phyloP scores from a whole-genome alignment of 768 basidiomycete species.

The Phaffia australis region DNA sequence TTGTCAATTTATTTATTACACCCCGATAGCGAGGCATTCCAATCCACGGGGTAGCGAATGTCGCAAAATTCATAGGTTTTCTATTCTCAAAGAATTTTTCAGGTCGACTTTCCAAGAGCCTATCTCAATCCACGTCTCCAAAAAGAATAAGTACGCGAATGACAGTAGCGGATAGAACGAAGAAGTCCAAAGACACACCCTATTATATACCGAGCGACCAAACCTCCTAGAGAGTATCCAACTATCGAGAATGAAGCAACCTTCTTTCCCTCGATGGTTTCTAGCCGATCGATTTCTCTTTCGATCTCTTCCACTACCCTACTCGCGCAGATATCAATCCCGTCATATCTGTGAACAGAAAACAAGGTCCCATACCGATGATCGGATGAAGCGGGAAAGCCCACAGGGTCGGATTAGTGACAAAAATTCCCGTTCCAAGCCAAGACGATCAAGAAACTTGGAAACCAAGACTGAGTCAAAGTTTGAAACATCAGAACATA shows the following conservation, averaged over 20 bases:
- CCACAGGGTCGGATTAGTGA: background rate
- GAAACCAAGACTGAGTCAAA: conserved; percentile 29
- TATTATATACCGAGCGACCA: conserved; percentile 66
- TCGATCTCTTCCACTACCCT: conserved; percentile 67
- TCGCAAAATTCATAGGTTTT: conserved; percentile 66
- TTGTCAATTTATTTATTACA: conserved; percentile 47
- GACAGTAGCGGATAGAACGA: background rate
- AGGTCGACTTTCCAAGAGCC: conserved; percentile 49
- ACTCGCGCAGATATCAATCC: conserved; percentile 74
- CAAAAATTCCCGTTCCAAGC: conserved; percentile 50
- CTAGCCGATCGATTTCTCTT: conserved; percentile 48
- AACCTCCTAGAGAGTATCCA: conserved; percentile 72
- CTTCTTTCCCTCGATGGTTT: conserved; percentile 44
- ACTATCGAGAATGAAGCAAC: conserved; percentile 62
- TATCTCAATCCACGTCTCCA: conserved; percentile 31
- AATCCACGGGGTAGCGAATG: conserved; percentile 71
- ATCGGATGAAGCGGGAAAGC: too few species aligned
- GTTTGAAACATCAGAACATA: background rate
- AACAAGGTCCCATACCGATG: background rate
- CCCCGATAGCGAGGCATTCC: conserved; percentile 48
- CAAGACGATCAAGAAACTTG: conserved; percentile 46
- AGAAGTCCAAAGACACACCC: conserved; percentile 43
- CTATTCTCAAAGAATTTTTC: conserved; percentile 58
- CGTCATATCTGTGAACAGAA: conserved; percentile 52
- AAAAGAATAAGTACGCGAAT: background rate